Conservation (phyloP, 1,284 basidiomycete genomes). For the Papiliotrema flavescens region DNA sequence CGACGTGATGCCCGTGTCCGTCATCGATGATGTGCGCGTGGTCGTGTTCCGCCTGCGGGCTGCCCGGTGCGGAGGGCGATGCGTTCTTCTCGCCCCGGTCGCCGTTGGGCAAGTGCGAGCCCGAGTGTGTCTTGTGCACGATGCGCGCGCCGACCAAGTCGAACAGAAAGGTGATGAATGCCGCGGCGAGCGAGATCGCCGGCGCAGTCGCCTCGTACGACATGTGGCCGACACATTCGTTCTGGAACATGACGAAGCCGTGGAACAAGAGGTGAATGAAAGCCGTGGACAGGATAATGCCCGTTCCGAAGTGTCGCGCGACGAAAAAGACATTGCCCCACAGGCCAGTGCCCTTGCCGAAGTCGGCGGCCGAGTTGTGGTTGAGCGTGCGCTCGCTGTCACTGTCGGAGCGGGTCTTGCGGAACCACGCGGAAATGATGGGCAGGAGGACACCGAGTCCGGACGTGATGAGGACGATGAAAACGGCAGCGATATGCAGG, state of each 20-base stretch:
- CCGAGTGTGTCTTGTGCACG: slow-evolving; percentile 6
- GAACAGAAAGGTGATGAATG: slow-evolving; percentile 39
- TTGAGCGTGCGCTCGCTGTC: slow-evolving; percentile 3
- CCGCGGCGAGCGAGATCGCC: slow-evolving; percentile 46
- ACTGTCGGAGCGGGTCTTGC: slow-evolving; percentile 3
- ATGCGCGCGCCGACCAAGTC: slow-evolving; percentile 44
- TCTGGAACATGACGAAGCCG: slow-evolving; percentile 47
- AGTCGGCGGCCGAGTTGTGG: slow-evolving; percentile 6
- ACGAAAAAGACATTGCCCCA: slow-evolving; percentile 44
- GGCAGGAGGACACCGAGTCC: slow-evolving; percentile 46
- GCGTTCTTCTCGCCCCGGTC: slow-evolving; percentile 4
- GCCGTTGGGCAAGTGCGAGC: neutral
- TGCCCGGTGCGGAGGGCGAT: neutral
- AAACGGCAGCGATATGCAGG: slow-evolving; percentile 51
- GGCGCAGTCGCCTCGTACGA: slow-evolving; percentile 49
- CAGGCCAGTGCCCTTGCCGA: slow-evolving; percentile 21
- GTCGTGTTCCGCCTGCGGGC: neutral
- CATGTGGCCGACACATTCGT: slow-evolving; percentile 50
- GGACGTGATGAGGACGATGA: slow-evolving; percentile 47
- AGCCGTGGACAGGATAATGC: slow-evolving; percentile 51
- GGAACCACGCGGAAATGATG: slow-evolving; percentile 28
- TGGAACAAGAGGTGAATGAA: slow-evolving; percentile 52
- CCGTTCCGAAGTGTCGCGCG: slow-evolving; percentile 45
- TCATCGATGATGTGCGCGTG: slow-evolving; percentile 16
- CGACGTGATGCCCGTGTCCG: slow-evolving; percentile 18